Conservation (phyloP, 257 asterid genomes). For the Buddleja alternifolia region DNA sequence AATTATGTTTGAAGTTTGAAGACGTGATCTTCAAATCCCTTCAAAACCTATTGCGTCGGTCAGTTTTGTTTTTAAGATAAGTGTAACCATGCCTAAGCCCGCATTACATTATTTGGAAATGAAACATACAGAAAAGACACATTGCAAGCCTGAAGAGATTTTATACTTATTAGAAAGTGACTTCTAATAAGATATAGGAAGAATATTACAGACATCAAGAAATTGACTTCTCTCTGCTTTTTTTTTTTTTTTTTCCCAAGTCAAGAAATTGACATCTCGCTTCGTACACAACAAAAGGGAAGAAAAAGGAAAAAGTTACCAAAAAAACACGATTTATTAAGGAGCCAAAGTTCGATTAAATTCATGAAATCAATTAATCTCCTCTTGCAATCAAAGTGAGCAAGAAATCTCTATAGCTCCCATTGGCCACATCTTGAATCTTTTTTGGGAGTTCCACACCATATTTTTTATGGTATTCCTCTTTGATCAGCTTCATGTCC, state of each 20-base stretch:
- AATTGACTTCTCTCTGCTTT: not conserved
- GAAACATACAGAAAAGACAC: not conserved
- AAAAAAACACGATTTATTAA: conserved; percentile 6
- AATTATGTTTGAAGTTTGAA: no score
- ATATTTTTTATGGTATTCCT: conserved; percentile 43
- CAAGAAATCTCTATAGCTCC: conserved; percentile 80
- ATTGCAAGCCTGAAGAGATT: not conserved
- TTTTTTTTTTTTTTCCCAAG: no score
- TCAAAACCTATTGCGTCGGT: no score
- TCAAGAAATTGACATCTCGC: no score
- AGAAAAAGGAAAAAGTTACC: not conserved
- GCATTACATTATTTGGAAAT: no score
- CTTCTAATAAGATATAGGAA: not conserved
- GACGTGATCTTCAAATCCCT: no score
- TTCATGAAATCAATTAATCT: conserved; percentile 23
- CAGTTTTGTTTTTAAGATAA: no score
- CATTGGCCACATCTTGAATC: conserved; percentile 72
- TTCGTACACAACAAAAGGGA: not conserved
- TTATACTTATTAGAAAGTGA: not conserved
- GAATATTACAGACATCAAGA: conserved; percentile 2
- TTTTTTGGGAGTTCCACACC: conserved; percentile 51
- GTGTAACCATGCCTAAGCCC: no score
- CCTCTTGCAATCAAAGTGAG: conserved; percentile 64
- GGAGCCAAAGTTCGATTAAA: not conserved
- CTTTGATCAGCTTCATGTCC: conserved; percentile 73